Evolutionary conservation across 1,284 basidiomycete genomes (phyloP).

Genomic region (Irpex lacteus): DNA sequence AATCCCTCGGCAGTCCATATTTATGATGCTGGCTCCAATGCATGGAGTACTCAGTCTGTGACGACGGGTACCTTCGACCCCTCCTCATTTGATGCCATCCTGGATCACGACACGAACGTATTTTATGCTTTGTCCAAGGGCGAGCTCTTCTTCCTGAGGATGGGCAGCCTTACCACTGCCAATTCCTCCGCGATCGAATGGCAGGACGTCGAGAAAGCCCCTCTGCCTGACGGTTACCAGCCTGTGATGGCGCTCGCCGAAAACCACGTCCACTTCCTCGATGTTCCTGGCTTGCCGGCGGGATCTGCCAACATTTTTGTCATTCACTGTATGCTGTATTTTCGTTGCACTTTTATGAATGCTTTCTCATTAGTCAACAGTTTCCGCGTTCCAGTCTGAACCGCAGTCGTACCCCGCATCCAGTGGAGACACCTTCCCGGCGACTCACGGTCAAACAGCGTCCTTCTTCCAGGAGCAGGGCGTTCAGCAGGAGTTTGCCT

Average conservation of each 20-base stretch:
- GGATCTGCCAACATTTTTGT: constrained; percentile 81
- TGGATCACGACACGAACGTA: constrained; percentile 89
- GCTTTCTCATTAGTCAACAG: constrained; percentile 34
- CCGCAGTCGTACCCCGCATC: constrained; percentile 58
- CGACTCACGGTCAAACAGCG: constrained; percentile 68
- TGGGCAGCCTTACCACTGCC: constrained; percentile 61
- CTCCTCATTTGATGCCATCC: constrained; percentile 56
- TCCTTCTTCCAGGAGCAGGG: constrained; percentile 69
- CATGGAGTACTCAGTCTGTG: constrained; percentile 63
- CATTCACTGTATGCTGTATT: constrained; percentile 71
- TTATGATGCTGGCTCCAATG: constrained; percentile 58
- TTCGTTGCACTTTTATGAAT: not conserved
- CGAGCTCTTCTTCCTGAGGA: constrained; percentile 64
- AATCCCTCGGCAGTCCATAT: constrained; percentile 67
- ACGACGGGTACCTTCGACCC: constrained; percentile 53
- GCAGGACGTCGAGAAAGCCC: constrained; percentile 53
- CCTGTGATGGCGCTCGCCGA: constrained; percentile 78
- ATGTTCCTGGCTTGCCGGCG: constrained; percentile 61
- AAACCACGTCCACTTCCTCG: constrained; percentile 79
- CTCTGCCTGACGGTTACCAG: constrained; percentile 54
- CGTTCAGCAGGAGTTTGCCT: constrained; percentile 82
- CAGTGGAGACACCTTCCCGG: constrained; percentile 64
- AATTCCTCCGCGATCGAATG: constrained; percentile 55
- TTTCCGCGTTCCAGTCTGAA: constrained; percentile 78
- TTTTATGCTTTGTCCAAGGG: constrained; percentile 68